Evolutionary conservation across 495 filamentous ascomycete genomes (phyloP).

Genomic region (Lophiotrema nucula): DNA sequence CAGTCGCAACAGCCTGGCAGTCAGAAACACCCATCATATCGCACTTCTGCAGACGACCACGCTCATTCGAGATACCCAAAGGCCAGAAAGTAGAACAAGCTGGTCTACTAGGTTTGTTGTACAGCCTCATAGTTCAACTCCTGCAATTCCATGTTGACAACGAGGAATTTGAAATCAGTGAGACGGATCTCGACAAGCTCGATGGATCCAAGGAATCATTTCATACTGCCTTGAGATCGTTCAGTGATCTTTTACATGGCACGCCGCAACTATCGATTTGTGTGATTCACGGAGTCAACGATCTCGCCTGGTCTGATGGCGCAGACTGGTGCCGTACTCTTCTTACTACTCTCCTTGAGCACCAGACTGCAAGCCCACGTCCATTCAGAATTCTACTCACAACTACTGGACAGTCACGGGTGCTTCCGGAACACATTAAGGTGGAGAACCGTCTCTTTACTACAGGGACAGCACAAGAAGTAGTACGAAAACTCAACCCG

Average conservation of each 20-base stretch:
- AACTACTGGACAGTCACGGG: not conserved
- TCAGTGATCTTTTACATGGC: not conserved
- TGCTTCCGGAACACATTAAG: not conserved
- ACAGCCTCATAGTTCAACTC: slow-evolving; percentile 2
- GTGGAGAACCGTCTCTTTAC: not conserved
- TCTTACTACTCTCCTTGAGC: not conserved
- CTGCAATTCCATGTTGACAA: not conserved
- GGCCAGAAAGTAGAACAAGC: not conserved
- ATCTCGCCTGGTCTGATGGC: not conserved
- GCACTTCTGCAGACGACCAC: not conserved
- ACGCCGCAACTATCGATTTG: not conserved
- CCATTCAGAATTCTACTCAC: not conserved
- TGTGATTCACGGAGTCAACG: not conserved
- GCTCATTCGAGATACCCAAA: not conserved
- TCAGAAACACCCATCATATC: not conserved
- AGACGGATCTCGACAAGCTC: not conserved
- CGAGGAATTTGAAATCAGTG: not conserved
- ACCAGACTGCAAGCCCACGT: not conserved
- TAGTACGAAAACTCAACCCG: too few relatives aligned
- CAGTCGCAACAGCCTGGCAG: not conserved
- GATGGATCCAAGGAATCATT: not conserved
- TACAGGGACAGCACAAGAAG: too few relatives aligned
- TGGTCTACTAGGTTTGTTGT: not conserved
- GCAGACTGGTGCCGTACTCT: not conserved
- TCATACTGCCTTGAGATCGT: not conserved